Base-by-base conservation (phyloP, 116 monocot species). In the Posidonia oceanica region DNA sequence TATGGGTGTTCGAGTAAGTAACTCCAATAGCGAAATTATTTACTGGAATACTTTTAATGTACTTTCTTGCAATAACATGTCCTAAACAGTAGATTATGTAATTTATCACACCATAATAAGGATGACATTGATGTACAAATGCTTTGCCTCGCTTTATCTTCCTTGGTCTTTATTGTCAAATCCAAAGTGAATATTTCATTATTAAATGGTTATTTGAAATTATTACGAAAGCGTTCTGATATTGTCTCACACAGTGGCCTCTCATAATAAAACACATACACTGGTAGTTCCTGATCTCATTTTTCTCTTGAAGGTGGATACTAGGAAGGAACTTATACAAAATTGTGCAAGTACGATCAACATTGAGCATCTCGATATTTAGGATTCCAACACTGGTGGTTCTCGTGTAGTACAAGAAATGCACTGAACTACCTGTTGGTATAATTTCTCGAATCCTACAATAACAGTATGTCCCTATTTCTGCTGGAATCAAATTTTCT, bases 281-380 rank as follows among this genome's bases (percentile, higher is more conserved):
- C 21, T 17, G 14, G 29, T 59, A 59, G 64, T 41, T 65, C 18
- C 36, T 65, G 65, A 39, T 68, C 21, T 53, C 42, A 68, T 36
- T 11, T 48, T 36, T 68, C 36, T 57, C 41, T 4, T 75, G 18
- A 75, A 97, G 97, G 97, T 92, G 58, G 92, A 97, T 68, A 72
- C 60, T 8, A 78, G 97, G 63, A 97, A 97, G 78, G 83, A 89
- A 64, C 64, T 97, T 52, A 97, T 97, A 66, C 82, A 79, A 67
- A 83, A 85, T 54, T 72, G 85, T 55, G 81, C 89, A 11, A 89
- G 77, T 64, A 77, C 73, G 72, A 77, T 97, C 73, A 92, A 92
- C 37, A 51, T 87, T 52, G 92, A 92, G 16, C 75, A 80, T 68
- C 89, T 97, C 15, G 96, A 96, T 73, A 96, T 97, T 70, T 97